These are phyloP conservation scores for Dimocarpus longan DNA, from an alignment of 345 rosid genomes.

Conservation along the genomic window DNA sequence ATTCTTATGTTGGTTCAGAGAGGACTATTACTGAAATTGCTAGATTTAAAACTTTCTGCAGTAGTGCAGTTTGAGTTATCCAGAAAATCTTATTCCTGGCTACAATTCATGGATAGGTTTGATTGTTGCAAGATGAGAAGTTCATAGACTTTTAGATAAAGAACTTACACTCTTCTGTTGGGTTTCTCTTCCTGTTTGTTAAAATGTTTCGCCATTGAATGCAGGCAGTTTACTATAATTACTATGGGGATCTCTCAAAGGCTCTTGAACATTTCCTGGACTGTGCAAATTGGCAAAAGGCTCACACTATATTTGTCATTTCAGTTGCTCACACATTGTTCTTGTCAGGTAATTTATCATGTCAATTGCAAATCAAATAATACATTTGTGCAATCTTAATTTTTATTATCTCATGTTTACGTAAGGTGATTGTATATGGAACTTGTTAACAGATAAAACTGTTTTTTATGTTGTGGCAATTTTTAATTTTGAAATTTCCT, in stretches of 20 bases:
- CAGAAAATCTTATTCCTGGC: not conserved
- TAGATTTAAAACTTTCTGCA: not conserved
- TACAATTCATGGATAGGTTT: not conserved
- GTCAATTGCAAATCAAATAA: constrained; percentile 12
- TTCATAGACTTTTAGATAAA: not conserved
- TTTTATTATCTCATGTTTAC: constrained; percentile 11
- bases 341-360: constrained; percentile 63
- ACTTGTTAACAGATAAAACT: not conserved
- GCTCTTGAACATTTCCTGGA: constrained; percentile 87
- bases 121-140: not conserved
- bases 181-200: constrained; percentile 17
- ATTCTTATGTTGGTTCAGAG: not conserved
- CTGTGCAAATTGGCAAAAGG: constrained; percentile 89
- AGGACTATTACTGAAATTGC: not conserved
- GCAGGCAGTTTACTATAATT: constrained; percentile 84
- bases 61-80: not conserved
- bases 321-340: constrained; percentile 75
- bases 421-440: not conserved
- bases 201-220: constrained; percentile 21
- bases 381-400: constrained; percentile 13
- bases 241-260: constrained; percentile 62
- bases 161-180: constrained; percentile 7
- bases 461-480: not conserved
- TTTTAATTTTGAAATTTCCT: constrained; percentile 3
- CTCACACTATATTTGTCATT: constrained; percentile 78